These are phyloP conservation scores for Fusarium zealandicum DNA, from an alignment of 2,329 filamentous ascomycete genomes.

Conservation along the genomic window DNA sequence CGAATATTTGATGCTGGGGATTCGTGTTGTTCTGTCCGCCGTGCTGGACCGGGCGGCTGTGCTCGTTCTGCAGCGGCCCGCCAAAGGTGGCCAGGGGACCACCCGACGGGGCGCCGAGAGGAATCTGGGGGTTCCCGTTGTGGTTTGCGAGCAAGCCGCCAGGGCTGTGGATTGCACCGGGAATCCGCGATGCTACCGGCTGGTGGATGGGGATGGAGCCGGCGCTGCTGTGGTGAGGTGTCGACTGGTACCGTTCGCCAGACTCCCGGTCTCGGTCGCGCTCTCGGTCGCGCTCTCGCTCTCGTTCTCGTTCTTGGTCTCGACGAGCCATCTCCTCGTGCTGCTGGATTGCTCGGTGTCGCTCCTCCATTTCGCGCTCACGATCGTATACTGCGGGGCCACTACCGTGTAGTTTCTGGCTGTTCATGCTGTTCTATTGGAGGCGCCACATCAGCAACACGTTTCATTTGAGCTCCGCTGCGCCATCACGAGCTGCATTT, in stretches of 20 bases:
- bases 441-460: slow-evolving; percentile 20
- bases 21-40: slow-evolving; percentile 56
- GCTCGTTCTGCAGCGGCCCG: slow-evolving; percentile 61
- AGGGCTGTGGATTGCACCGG: slow-evolving; percentile 87
- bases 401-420: slow-evolving; percentile 52
- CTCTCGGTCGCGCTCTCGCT: slow-evolving; percentile 67
- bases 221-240: slow-evolving; percentile 81
- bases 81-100: slow-evolving; percentile 59
- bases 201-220: slow-evolving; percentile 93
- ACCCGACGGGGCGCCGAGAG: slow-evolving; percentile 60
- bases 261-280: slow-evolving; percentile 67
- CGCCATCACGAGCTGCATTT: neutral
- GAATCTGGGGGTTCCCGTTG: slow-evolving; percentile 63
- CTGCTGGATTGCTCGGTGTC: slow-evolving; percentile 56
- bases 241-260: slow-evolving; percentile 72
- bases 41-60: slow-evolving; percentile 60
- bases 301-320: slow-evolving; percentile 55
- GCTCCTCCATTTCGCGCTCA: slow-evolving; percentile 58
- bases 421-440: slow-evolving; percentile 53
- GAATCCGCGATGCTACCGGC: slow-evolving; percentile 82
- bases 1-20: slow-evolving; percentile 64
- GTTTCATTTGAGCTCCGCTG: slow-evolving; percentile 5
- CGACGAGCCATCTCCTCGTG: slow-evolving; percentile 57
- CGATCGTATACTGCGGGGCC: slow-evolving; percentile 54
- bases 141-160: slow-evolving; percentile 85